Percentiles rank a stretch among this genome's conserved stretches.
phyloP scores from a whole-genome alignment of 2,329 filamentous ascomycete species.

The Pseudogymnoascus verrucosus region DNA sequence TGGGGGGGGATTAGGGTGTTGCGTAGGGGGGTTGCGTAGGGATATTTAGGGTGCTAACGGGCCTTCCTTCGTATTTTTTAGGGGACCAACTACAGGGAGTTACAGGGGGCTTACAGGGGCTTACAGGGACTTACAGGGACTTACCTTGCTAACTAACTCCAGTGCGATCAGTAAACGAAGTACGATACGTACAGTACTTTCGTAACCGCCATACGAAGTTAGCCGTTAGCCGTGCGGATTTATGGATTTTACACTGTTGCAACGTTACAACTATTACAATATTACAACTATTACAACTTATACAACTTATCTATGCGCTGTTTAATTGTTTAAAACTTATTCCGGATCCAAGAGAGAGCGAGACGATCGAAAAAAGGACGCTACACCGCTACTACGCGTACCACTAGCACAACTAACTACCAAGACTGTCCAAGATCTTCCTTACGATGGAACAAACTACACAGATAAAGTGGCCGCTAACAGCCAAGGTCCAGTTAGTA shows the following conservation, averaged over 20 bases:
- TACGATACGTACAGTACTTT: too few relatives aligned
- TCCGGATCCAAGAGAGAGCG: background rate
- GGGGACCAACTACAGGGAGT: background rate
- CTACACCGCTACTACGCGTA: background rate
- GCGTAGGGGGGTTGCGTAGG: background rate
- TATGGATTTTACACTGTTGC: too few relatives aligned
- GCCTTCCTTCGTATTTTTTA: background rate
- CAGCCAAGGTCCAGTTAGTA: background rate
- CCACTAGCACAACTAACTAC: background rate
- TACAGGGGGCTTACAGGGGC: background rate
- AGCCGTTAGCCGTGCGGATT: background rate
- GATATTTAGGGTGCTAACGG: background rate
- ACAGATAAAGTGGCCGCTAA: constrained; percentile 2
- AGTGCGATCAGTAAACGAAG: background rate
- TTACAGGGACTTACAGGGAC: background rate
- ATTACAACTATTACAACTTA: too few relatives aligned
- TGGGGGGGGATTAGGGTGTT: background rate
- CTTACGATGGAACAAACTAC: background rate
- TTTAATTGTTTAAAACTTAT: background rate
- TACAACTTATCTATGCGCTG: background rate
- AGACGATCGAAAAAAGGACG: background rate
- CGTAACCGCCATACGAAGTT: too few relatives aligned
- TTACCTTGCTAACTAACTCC: background rate
- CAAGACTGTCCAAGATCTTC: background rate
- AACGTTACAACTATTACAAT: too few relatives aligned